A percentile compares a stretch with the other conserved stretches of the same genome.
These are phyloP conservation scores for Backusella australiensis DNA, from an alignment of 192 early-diverging fungal species.

Conservation along the genomic window DNA sequence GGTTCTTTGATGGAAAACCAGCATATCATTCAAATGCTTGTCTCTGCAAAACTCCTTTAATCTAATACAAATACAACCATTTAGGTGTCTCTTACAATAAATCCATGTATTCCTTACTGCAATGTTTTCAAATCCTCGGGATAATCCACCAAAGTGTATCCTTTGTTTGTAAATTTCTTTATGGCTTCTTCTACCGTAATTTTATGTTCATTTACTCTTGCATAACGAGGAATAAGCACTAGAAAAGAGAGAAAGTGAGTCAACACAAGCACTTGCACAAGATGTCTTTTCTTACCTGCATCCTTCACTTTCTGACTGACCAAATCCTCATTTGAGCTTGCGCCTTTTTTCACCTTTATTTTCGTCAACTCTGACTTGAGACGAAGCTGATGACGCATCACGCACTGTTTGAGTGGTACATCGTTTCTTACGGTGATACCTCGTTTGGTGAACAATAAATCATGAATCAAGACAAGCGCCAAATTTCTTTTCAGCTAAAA, in stretches of 20 bases:
- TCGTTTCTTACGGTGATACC: constrained; percentile 63
- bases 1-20: constrained; percentile 82
- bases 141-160: constrained; percentile 50
- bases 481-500: constrained; percentile 24
- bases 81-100: too few relatives aligned
- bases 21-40: constrained; percentile 74
- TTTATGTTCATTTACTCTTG: constrained; percentile 83
- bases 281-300: constrained; percentile 35
- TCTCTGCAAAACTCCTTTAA: constrained; percentile 51
- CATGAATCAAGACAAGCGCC: constrained; percentile 72
- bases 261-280: neutral
- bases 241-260: neutral
- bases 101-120: constrained; percentile 7
- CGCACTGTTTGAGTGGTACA: constrained; percentile 59
- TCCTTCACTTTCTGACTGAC: constrained; percentile 56
- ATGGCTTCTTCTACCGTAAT: constrained; percentile 70
- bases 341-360: constrained; percentile 68
- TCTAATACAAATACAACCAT: constrained; percentile 6
- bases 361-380: constrained; percentile 78
- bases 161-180: constrained; percentile 52
- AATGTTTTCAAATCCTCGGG: constrained; percentile 25
- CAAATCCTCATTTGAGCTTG: constrained; percentile 66
- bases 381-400: constrained; percentile 64
- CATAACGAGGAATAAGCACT: constrained; percentile 79
- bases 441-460: constrained; percentile 76